Evolutionary conservation across 139 green algal species (phyloP), one percentile per base, ranked within the genome.

Genomic region (Chlorella vulgaris): DNA sequence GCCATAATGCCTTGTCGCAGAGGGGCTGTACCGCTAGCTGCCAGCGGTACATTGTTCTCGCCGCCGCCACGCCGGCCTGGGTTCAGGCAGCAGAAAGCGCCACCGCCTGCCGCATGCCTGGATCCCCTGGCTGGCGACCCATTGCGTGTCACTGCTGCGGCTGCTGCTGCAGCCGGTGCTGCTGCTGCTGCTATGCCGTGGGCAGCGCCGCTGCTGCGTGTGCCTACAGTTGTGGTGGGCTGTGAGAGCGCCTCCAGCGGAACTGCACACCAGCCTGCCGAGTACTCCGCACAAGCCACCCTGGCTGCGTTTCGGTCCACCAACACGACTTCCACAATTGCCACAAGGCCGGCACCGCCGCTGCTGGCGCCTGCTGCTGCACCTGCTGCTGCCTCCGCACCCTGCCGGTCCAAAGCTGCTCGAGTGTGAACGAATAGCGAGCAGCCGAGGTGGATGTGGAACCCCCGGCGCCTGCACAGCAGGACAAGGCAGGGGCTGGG

Each of bases 311-410:
- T 85, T 35, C 86, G 69, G 77, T 89, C 86, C 62, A 91, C 76
- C 82, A 93, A 82, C 69, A 92, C 87, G 0, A 92, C 69, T 70
- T 92, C 86, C 13, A 89, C 89, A 65, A 94, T 87, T 7, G 88
- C 87, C 80, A 89, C 84, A 73, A 82, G 84, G 88, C 67, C n/a
- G n/a, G n/a, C 60, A 33, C 24, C 74, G 33, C 35, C 10, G 50
- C 33, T 39, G 19, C 69, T 3, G 31, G 6, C 31, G 50, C 71
- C n/a, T 67, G 50, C 24, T 63, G 47, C 3, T 26, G 47, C 13
- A 13, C 19, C 4, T 0, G 69, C 0, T 19, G 5, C 29, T 29
- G 43, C 47, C 47, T 15, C 13, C 47, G 47, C n/a, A n/a, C n/a
- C n/a, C n/a, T n/a, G n/a, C n/a, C n/a, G n/a, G n/a, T n/a, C n/a